Base-by-base conservation (phyloP, 2,329 filamentous ascomycete genomes). In the Leptographium procerum region DNA sequence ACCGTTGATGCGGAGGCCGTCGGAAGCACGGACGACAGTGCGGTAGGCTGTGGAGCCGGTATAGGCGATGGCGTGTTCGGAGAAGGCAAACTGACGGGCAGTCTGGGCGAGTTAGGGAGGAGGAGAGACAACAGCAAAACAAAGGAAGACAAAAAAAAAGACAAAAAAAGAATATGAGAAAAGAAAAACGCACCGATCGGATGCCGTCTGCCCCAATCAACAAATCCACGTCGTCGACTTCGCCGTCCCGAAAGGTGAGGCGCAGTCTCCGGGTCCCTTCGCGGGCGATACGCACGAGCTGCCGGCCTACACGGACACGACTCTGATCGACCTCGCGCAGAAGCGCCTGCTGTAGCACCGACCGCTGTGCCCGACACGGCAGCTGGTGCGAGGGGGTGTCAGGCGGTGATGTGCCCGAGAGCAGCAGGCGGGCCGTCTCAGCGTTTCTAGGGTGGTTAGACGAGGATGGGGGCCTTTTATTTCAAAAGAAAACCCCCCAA, bases 191-290 rank as follows among this genome's bases (percentile, higher is more conserved):
- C 10, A 33, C 31, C 6, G 77, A 79, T 61, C 76, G 72, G 55
- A 80, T 79, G 2, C 79, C 76, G 63, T 82, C 77, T 4, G 75
- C 78, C 0, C 77, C 79, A 3, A 82, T 70, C 0, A 81, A 69
- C 0, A 81, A 63, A 61, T 79, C 77, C 2, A 72, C 72, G n/a
- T 70, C 66, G 5, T 72, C 72, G 1, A 48, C 51, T 5, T 61
- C 64, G 4, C 73, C 71, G 61, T 81, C 77, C 16, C 74, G 68
- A 57, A 82, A 81, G 0, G 58, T 56, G 2, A 80, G 63, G 1
- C 62, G 62, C 0, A 66, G n/a, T n/a, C n/a, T 57, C 2, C 81
- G 69, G 55, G 71, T 74, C 56, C 76, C 71, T 2, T 79, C 68
- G 9, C 74, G 70, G 40, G 13, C 65, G 3, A 80, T 63, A 1